Base-by-base conservation (phyloP, 257 asterid genomes). In the Forsythia viridissima region DNA sequence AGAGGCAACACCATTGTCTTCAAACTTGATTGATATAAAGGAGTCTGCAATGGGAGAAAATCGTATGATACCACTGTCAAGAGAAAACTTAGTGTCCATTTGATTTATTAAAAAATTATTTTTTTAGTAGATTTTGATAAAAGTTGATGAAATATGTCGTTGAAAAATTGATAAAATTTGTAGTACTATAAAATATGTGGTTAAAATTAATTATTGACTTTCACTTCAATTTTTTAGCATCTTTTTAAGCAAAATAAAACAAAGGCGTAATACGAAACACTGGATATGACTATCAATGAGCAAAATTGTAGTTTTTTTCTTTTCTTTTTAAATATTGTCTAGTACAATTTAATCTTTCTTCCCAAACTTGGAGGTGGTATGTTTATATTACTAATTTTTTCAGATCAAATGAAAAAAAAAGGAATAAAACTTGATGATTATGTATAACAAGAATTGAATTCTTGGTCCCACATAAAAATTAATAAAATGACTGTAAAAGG, bases 1-100 rank as follows among this genome's bases (percentile, higher is more conserved):
- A 67, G 85, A 85, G 52, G 89, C 89, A 71, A 79, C 89, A 7
- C 91, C 97, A 81, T 91, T 90, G 24, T 86, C 96, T 82, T 86
- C 98, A 82, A 94, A 92, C 84, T 93, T 93, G 74, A 94, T 91
- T 73, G 98, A 91, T 91, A 93, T 94, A 76, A 90, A 94, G n/a
- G 98, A 91, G 34, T 90, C 98, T 94, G 86, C 83, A 86, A 48
- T 57, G 11, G 21, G 40, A 34, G 21, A 41, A 46, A 72, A 44
- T 38, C 39, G 38, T 39, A 68, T 13, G 34, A 48, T 68, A 55
- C 34, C 34, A 30, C 34, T 30, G 2, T 30, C 1, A 30, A 30
- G 34, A 30, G 34, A 30, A 1, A 30, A 30, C 34, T 30, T 30
- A 30, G 34, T 30, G 34, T 30, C 34, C 34, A 1, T 30, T 30